Base-by-base conservation (phyloP, 2,329 filamentous ascomycete genomes). In the Epicoccum sorghinum region DNA sequence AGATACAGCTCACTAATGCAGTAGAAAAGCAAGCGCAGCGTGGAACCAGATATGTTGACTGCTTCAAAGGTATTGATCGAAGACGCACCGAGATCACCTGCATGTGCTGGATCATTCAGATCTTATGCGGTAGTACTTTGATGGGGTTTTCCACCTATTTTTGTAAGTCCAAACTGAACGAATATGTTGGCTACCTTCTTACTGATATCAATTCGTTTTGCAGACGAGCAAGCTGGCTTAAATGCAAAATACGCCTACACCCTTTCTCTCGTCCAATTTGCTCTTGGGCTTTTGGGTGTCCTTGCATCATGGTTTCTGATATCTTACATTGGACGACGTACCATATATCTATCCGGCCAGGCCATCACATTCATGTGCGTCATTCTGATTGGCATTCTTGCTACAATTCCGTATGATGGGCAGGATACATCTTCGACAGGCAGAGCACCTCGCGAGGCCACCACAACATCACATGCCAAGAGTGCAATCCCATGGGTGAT, bases 1-100 rank as follows among this genome's bases (percentile, higher is more conserved):
- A 93, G 87, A 95, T 96, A 87, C 84, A 90, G 1, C 89, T 93
- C 67, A 96, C 91, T 0, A 91, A 89, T 1, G 87, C 87, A 0
- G 77, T 93, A 7, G 91, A 96, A 70, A 82, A 89, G 66, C 77
- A 83, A 72, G 87, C 90, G 24, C 51, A 58, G 40, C 77, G 78
- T 7, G 90, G 90, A 25, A 84, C 89, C 4, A 86, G 82, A 45
- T 96, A 93, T 73, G 74, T 83, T 63, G 90, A 96, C 70, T 96
- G 90, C 77, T 95, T 96, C 81, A 87, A 82, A 71, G 90, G 90
- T 6, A 82, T 83, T 7, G 86, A 96, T 67, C 79, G 86, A 44
- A 86, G 91, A 47, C 85, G 91, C n/a, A 96, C 91, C 1, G 90
- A 89, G 67, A 86, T 87, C 58, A 79, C 83, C 14, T 83, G 81